Base-by-base conservation (phyloP, 306 rosid genomes). In the Vicia villosa region DNA sequence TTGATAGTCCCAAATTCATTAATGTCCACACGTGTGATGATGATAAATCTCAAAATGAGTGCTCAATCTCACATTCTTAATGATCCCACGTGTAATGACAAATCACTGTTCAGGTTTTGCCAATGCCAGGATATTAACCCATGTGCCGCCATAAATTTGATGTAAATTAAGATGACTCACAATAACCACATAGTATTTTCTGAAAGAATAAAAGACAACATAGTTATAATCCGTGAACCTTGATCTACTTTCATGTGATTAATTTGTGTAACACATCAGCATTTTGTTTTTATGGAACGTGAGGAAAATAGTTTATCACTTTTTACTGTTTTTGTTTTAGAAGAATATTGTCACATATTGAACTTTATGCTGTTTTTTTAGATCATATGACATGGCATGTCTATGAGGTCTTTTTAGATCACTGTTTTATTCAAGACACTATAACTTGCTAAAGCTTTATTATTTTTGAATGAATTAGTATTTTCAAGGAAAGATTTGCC, bases 61-160 rank as follows among this genome's bases (percentile, higher is more conserved):
- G 72, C 54, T 73, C 74, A 84, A 67, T 74, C 61, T 36, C 69
- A 63, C 34, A n/a, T 63, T 73, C 61, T 64, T 54, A 22, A 7
- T 51, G 15, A 74, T 58, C 38, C 78, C 72, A 65, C 75, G 66
- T 82, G 72, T 64, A 63, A 45, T 43, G 52, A 43, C 20, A 20
- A 24, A 76, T 68, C 76, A 17, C 30, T 14, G 0, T 37, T 47
- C 41, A 26, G 59, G 46, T 42, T 72, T 80, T 60, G 47, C 34
- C 64, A 3, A 49, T 58, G 45, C 15, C 66, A 4, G 61, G 15
- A 56, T 49, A 60, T 60, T 15, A 15, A 5, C 15, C 57, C 41
- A 28, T 26, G 37, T 56, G 57, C 37, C 43, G 17, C 57, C 26
- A 10, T 49, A 59, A n/a, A 59, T n/a, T 38, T 47, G 70, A 72